A percentile compares a stretch with the other conserved stretches of the same genome.
Conservation (phyloP, 257 asterid species). For the Solanum lignicaule region DNA sequence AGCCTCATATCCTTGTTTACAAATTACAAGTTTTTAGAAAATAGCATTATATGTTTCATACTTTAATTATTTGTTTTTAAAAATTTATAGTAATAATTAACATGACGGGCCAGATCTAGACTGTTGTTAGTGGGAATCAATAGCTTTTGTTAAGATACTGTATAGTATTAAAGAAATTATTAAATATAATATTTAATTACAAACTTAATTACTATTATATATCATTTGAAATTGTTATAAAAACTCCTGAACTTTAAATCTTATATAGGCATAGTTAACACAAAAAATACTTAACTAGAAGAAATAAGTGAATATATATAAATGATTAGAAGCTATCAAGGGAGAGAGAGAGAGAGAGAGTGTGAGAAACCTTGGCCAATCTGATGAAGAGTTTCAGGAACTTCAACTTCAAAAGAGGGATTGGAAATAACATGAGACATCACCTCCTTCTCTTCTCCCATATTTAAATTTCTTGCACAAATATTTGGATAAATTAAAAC, state of each 20-base stretch:
- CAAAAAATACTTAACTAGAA: not conserved
- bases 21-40: not conserved
- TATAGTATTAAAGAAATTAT: not conserved
- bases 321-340: not conserved
- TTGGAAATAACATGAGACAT: not conserved
- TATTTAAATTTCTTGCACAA: not conserved
- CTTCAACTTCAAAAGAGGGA: slow-evolving; percentile 16
- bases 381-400: slow-evolving; percentile 79
- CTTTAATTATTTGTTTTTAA: too few species aligned
- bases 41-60: too few species aligned
- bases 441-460: not conserved
- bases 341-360: not conserved
- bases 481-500: not conserved
- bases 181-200: not conserved
- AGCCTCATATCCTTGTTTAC: not conserved
- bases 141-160: not conserved
- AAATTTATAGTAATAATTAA: too few species aligned
- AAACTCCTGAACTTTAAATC: not conserved
- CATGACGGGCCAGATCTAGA: not conserved
- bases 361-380: slow-evolving; percentile 58
- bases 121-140: not conserved
- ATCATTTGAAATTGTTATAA: not conserved
- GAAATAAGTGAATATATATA: not conserved
- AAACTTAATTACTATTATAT: not conserved
- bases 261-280: not conserved